These are phyloP conservation scores for Prunus mume DNA, from an alignment of 306 rosid genomes.

Conservation along the genomic window DNA sequence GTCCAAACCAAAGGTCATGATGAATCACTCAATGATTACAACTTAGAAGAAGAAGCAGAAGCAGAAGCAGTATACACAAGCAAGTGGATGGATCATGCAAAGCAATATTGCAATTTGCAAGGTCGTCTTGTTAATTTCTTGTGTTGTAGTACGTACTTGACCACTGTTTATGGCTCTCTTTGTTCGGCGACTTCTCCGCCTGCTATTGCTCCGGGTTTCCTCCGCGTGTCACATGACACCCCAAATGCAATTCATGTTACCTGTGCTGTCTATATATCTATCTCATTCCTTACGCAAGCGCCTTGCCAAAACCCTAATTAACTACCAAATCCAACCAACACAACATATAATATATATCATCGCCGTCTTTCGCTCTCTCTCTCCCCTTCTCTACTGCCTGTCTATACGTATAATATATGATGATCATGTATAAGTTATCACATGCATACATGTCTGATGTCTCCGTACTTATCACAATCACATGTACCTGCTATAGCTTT, in stretches of 20 bases:
- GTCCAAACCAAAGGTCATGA: no score
- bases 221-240: constrained; percentile 15
- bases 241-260: not conserved
- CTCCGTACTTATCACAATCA: constrained; percentile 13
- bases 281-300: not conserved
- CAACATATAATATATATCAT: no score
- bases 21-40: no score
- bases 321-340: no score
- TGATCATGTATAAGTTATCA: not conserved
- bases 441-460: not conserved
- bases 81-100: not conserved
- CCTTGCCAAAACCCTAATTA: not conserved
- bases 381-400: no score
- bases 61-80: no score
- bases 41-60: no score
- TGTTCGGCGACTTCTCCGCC: constrained; percentile 11
- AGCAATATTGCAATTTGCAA: no score
- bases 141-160: not conserved
- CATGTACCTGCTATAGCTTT: no score
- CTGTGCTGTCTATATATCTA: not conserved
- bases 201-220: constrained; percentile 14
- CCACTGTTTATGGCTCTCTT: not conserved
- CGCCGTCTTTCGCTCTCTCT: not conserved
- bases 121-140: no score
- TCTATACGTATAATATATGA: not conserved